Evolutionary conservation across 1,284 basidiomycete genomes (phyloP).

Genomic region (Abortiporus biennis): DNA sequence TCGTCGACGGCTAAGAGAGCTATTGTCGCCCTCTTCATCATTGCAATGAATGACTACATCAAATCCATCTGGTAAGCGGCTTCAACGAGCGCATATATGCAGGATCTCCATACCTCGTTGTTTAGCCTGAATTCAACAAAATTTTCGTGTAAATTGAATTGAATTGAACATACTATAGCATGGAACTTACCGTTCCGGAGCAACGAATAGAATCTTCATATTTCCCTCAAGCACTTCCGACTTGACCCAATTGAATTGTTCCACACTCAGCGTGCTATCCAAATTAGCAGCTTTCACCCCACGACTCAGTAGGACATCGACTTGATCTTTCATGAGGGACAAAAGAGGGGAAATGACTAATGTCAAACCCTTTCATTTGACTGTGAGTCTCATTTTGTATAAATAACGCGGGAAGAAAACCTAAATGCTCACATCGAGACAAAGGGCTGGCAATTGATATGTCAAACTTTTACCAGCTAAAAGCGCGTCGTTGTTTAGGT

Average conservation of each 20-base stretch:
- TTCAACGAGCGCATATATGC: neutral
- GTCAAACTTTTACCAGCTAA: constrained; percentile 38
- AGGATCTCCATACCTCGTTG: constrained; percentile 37
- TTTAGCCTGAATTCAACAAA: constrained; percentile 47
- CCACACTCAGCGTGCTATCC: constrained; percentile 62
- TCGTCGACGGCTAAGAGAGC: constrained; percentile 91
- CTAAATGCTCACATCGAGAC: constrained; percentile 28
- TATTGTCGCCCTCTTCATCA: constrained; percentile 49
- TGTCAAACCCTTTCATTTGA: constrained; percentile 41
- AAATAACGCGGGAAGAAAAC: neutral
- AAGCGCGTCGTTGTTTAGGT: too few species aligned
- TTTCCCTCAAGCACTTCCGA: constrained; percentile 36
- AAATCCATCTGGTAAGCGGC: constrained; percentile 26
- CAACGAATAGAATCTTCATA: constrained; percentile 78
- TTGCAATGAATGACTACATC: constrained; percentile 60
- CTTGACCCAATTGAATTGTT: constrained; percentile 45
- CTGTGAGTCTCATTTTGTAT: neutral
- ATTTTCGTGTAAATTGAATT: too few species aligned
- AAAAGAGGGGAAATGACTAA: constrained; percentile 75
- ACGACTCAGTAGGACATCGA: constrained; percentile 64
- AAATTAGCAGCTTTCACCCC: constrained; percentile 61
- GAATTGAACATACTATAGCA: too few species aligned
- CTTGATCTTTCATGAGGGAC: constrained; percentile 92
- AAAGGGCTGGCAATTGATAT: constrained; percentile 62
- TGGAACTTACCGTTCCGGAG: constrained; percentile 70